These are phyloP conservation scores for sorghum (Sorghum bicolor) DNA, from an alignment of 176 grass and related monocot species.

Conservation along the genomic window Sorghum_bicolor_NCBIv3 NC_012872.2:9255001-9255500, in stretches of 20 bases:
- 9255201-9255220: not conserved
- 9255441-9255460: too few relatives aligned
- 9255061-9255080: slow-evolving; percentile 63
- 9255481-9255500: too few relatives aligned
- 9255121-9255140: slow-evolving; percentile 68
- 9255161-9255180: slow-evolving; percentile 33
- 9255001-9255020: not conserved
- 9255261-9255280: not conserved
- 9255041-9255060: not conserved
- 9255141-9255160: slow-evolving; percentile 88
- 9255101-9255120: slow-evolving; percentile 76
- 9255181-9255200: slow-evolving; percentile 18
- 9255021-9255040: not conserved
- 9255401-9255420: not conserved
- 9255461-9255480: too few relatives aligned
- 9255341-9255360: not conserved
- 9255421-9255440: not conserved
- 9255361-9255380: not conserved
- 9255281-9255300: not conserved
- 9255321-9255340: not conserved
- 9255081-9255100: slow-evolving; percentile 90
- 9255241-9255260: slow-evolving; percentile 1
- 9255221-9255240: not conserved
- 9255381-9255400: not conserved
- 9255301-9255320: not conserved